Conservation (phyloP, 768 basidiomycete species). For the Termitomyces sp. region DNA sequence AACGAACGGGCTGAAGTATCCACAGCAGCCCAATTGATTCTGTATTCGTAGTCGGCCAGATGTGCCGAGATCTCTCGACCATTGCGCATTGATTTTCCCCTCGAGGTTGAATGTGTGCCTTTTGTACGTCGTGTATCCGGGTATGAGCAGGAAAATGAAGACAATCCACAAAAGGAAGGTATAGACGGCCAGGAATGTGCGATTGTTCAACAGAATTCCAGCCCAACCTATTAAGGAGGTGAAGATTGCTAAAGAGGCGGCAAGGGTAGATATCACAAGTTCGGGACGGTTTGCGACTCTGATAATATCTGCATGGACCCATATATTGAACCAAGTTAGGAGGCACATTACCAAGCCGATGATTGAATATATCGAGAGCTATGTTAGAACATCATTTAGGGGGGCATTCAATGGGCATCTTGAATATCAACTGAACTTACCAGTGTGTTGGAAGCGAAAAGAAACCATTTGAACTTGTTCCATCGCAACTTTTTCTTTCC, state of each 20-base stretch:
- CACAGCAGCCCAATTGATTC: conserved; percentile 74
- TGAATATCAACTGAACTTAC: conserved; percentile 16
- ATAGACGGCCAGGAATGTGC: conserved; percentile 76
- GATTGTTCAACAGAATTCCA: conserved; percentile 81
- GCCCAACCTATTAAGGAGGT: conserved; percentile 75
- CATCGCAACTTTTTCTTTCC: conserved; percentile 52
- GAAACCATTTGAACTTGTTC: conserved; percentile 79
- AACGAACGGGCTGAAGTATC: conserved; percentile 76
- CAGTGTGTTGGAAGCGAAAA: conserved; percentile 60
- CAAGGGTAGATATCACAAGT: conserved; percentile 68
- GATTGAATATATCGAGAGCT: conserved; percentile 58
- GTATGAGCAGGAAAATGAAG: conserved; percentile 66
- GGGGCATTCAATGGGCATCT: background rate
- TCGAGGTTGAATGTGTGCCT: conserved; percentile 73
- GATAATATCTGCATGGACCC: conserved; percentile 65
- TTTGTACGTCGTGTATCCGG: conserved; percentile 80
- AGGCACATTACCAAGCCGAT: conserved; percentile 61
- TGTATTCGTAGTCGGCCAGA: conserved; percentile 65
- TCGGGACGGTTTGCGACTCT: conserved; percentile 66
- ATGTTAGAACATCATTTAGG: background rate
- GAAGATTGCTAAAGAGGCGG: conserved; percentile 53
- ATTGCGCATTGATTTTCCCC: conserved; percentile 76
- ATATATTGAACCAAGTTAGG: conserved; percentile 76
- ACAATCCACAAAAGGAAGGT: conserved; percentile 75
- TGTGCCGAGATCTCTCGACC: conserved; percentile 61